Conservation (phyloP, 1,284 basidiomycete species). For the Rhodofomes roseus region DNA sequence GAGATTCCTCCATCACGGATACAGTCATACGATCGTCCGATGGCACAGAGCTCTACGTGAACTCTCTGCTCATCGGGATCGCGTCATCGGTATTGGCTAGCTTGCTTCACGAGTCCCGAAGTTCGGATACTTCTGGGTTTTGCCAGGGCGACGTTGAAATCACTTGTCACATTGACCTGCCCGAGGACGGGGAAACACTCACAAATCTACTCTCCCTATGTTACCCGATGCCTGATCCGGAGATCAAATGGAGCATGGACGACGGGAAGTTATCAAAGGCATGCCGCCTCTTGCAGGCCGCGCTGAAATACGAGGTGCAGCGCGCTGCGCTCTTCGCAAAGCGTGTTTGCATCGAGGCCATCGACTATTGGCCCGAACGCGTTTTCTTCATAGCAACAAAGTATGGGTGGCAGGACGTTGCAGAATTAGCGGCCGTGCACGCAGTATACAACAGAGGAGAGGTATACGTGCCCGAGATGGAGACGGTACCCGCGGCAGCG, state of each 20-base stretch:
- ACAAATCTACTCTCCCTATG: not conserved
- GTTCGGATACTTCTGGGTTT: too few relatives aligned
- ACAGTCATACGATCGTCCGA: too few relatives aligned
- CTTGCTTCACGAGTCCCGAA: too few relatives aligned
- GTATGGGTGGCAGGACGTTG: not conserved
- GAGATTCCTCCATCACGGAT: too few relatives aligned
- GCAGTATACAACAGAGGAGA: not conserved
- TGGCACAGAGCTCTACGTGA: too few relatives aligned
- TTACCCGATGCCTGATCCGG: not conserved
- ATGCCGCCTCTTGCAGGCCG: not conserved
- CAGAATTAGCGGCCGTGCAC: conserved; percentile 5
- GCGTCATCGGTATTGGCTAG: too few relatives aligned
- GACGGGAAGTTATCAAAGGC: too few relatives aligned
- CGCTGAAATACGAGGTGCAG: conserved; percentile 3
- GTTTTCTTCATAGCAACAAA: conserved; percentile 10
- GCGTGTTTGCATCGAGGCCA: not conserved
- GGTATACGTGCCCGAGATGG: conserved; percentile 10
- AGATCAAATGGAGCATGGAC: too few relatives aligned
- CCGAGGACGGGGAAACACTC: not conserved
- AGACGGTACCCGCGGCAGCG: conserved; percentile 5
- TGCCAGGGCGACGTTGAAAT: too few relatives aligned
- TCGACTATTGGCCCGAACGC: not conserved
- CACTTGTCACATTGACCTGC: not conserved
- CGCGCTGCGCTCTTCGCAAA: not conserved
- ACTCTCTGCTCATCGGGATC: too few relatives aligned